Evolutionary conservation across 176 grass and related monocot genomes (phyloP).

Genomic region (Aegilops umbellulata): DNA sequence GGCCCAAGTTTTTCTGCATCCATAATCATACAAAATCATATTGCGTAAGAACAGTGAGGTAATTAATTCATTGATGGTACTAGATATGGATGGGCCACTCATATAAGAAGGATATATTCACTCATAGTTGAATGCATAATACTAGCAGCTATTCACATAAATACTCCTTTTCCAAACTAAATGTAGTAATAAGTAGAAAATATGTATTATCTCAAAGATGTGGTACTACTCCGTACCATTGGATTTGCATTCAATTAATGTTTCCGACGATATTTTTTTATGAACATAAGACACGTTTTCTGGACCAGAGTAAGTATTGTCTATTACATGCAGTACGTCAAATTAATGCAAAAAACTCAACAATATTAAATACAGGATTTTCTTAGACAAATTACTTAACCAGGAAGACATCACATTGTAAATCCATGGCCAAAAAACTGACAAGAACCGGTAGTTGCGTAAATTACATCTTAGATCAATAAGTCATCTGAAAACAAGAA

Average conservation of each 20-base stretch:
- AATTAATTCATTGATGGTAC: neutral
- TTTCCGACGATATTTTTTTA: too few species aligned
- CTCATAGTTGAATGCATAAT: neutral
- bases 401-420: neutral
- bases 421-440: neutral
- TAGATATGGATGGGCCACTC: neutral
- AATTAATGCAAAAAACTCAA: too few species aligned
- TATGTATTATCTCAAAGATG: too few species aligned
- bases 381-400: too few species aligned
- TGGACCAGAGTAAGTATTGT: too few species aligned
- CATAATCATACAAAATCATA: neutral
- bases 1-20: conserved; percentile 41
- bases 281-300: too few species aligned
- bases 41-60: neutral
- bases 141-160: neutral
- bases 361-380: too few species aligned
- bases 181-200: too few species aligned
- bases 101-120: neutral
- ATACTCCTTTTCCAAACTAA: neutral
- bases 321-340: too few species aligned
- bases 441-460: neutral
- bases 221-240: too few species aligned
- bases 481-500: neutral
- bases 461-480: neutral
- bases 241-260: too few species aligned